Evolutionary conservation across 352 stramenopile species (phyloP), one percentile per base, ranked within the genome.

Genomic region (Globisporangium uncinulatum): DNA sequence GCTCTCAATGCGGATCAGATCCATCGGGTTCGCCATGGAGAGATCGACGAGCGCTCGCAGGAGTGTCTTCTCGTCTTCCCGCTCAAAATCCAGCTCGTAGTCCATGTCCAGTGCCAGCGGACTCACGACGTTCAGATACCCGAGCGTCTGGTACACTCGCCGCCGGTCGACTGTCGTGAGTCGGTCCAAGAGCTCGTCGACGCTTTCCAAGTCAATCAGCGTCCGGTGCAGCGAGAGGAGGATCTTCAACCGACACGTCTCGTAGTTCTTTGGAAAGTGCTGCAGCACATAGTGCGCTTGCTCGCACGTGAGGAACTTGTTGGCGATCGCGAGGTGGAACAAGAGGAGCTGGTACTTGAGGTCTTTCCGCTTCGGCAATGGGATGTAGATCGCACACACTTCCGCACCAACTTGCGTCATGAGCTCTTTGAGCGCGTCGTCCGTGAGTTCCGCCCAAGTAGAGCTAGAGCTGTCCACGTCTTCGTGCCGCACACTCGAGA

Each of bases 301-400:
- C 1, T 60, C 51, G 32, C 66, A 70, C 17, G 70, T 69, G 36
- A 90, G 43, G 24, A 70, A 76, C 17, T 59, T 54, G 42, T 67
- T 63, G 32, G 69, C 76, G 56, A 90, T 85, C 17, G 77, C 80
- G 9, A 86, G 15, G 49, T 88, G 80, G 45, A 90, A 82, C 4
- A 90, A 46, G 8, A 86, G 52, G 10, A 90, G 66, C 44, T 90
- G 80, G 56, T 87, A 86, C 69, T 86, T 87, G 42, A 90, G 64
- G 44, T 90, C 81, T 43, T 76, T 71, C 7, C 77, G 80, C 51
- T 85, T 84, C 64, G 79, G 73, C n/a, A 81, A 39, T 0, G 80
- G 80, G n/a, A 88, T 74, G 65, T 90, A 90, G 46, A 88, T 73
- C 14, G 80, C 66, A 46, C 67, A 86, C 8, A 88, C 71, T 53